Evolutionary conservation across 2,329 filamentous ascomycete species (phyloP), one percentile per base, ranked within the genome.

Genomic region (Ceratocystis eucalypticola): DNA sequence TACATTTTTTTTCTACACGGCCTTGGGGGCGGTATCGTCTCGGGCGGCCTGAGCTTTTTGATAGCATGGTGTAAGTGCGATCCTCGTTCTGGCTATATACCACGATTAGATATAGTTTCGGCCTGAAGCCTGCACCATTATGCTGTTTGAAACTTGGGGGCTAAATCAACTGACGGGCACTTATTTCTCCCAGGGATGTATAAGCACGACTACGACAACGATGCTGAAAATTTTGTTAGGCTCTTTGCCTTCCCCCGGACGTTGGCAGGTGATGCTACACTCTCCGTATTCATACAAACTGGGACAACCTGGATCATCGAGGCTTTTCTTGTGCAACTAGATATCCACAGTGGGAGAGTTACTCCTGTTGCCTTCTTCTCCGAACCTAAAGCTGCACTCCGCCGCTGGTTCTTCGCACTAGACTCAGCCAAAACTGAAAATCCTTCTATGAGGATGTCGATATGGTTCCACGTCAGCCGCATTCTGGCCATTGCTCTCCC

Each of bases 261-360:
- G 1, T 74, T 83, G 1, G 76, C 79, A 8, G 78, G 76, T 65
- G 81, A 83, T 71, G 77, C 77, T 2, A 77, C 75, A 46, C 74
- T 83, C 50, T 82, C 80, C n/a, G 76, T 81, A 67, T 74, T 82
- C 68, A 64, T 82, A 63, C 80, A 82, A 71, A 77, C 74, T 69
- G 71, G 80, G 69, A 73, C 81, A 61, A 83, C 80, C 25, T 83
- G 80, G 80, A 72, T 80, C 63, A 73, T 80, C 53, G 79, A 82
- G 70, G 73, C 76, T 45, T 67, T 76, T 33, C 71, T 82, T n/a
- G 79, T 83, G 30, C 77, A 77, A 69, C 73, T 74, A 25, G 80
- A 82, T 71, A 72, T 83, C 22, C 74, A 72, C 25, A 73, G 73
- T 44, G 77, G 78, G 44, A 74, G 73, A 7, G 75, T 83, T 57